Evolutionary conservation across 139 green algal species (phyloP).

Genomic region (Gonium pectorale): DNA sequence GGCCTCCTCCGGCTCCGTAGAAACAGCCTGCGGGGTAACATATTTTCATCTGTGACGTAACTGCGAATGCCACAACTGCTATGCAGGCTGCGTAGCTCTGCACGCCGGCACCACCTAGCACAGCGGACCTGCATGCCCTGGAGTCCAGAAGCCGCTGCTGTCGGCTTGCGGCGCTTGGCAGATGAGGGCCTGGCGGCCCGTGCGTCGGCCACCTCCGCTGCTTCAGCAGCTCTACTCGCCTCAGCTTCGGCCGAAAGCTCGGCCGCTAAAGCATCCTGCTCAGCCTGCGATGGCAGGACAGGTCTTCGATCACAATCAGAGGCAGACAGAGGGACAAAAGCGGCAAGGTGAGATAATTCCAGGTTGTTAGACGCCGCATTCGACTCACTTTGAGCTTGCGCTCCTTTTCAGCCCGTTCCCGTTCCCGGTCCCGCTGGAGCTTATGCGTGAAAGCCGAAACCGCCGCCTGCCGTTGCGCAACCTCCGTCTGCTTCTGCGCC

Average conservation of each 20-base stretch:
- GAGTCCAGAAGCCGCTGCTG: not conserved
- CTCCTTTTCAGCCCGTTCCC: not conserved
- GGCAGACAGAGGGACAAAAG: too few species aligned
- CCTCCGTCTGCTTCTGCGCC: not conserved
- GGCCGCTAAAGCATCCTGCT: constrained; percentile 14
- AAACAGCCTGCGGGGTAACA: constrained; percentile 2
- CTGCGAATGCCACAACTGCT: not conserved
- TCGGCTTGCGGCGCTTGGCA: not conserved
- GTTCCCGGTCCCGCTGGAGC: constrained; percentile 8
- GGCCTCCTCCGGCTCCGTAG: not conserved
- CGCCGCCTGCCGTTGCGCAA: not conserved
- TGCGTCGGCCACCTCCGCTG: not conserved
- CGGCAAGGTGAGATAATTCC: too few species aligned
- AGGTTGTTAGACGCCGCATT: too few species aligned
- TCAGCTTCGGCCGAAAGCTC: not conserved
- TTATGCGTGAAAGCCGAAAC: constrained; percentile 3
- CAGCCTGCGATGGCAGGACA: too few species aligned
- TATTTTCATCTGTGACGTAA: too few species aligned
- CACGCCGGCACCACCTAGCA: too few species aligned
- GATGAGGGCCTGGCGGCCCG: not conserved
- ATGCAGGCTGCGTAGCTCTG: too few species aligned
- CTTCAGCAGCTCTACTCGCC: not conserved
- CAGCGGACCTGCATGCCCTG: constrained; percentile 25
- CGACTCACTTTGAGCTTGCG: constrained; percentile 13
- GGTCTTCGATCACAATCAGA: too few species aligned